phyloP scores from a whole-genome alignment of 2,329 filamentous ascomycete species.

The Hysterium pulicare region DNA sequence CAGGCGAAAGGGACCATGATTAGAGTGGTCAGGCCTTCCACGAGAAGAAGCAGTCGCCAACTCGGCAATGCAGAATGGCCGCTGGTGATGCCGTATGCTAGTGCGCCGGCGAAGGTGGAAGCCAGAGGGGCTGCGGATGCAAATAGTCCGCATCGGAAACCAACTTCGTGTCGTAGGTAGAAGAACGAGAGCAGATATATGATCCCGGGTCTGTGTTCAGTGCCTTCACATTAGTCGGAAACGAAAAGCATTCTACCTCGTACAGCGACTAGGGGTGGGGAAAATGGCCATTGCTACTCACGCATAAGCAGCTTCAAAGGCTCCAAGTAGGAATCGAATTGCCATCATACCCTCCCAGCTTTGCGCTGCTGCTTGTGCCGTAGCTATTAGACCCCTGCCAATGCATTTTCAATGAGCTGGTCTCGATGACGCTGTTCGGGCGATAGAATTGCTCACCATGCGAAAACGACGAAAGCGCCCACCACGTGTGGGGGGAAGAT shows the following conservation, averaged over 20 bases:
- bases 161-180: conserved; percentile 57
- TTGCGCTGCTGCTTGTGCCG: conserved; percentile 26
- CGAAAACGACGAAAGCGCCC: not conserved
- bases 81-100: conserved; percentile 55
- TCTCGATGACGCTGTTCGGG: no score
- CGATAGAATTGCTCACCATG: not conserved
- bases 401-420: conserved; percentile 1
- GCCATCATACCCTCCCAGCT: conserved; percentile 34
- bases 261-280: no score
- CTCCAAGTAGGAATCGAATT: conserved; percentile 34
- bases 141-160: conserved; percentile 56
- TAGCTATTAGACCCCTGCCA: conserved; percentile 26
- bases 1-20: conserved; percentile 41
- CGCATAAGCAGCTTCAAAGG: conserved; percentile 43
- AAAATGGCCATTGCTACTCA: no score
- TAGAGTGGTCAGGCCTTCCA: conserved; percentile 44
- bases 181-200: conserved; percentile 56
- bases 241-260: no score
- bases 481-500: conserved; percentile 15
- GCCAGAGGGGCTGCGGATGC: conserved; percentile 61
- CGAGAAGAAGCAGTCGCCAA: conserved; percentile 59
- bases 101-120: conserved; percentile 71
- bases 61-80: conserved; percentile 54
- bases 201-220: conserved; percentile 37
- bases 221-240: no score